A percentile compares a stretch with the other conserved stretches of the same genome.
Evolutionary conservation across 1,139 yeast species (phyloP).

Genomic region (Geotrichum restrictum): DNA sequence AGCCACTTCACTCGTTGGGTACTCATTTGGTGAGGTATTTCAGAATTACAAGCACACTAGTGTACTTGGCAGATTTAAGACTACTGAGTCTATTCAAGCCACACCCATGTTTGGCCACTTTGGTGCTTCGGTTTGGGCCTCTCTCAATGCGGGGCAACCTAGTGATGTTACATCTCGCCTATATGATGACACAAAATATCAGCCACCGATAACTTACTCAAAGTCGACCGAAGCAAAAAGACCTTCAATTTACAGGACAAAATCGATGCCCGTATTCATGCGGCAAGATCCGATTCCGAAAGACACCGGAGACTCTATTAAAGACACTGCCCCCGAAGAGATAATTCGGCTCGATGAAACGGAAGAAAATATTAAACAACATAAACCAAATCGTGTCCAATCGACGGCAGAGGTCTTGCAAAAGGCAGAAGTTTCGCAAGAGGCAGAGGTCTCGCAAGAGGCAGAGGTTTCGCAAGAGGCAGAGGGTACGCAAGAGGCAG

Average conservation of each 20-base stretch:
- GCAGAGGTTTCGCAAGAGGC: too few relatives aligned
- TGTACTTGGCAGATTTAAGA: background rate
- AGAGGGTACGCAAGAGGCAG: too few relatives aligned
- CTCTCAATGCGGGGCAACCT: constrained; percentile 1
- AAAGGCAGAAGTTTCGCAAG: too few relatives aligned
- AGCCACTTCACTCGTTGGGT: constrained; percentile 3
- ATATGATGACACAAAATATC: background rate
- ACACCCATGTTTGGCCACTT: constrained; percentile 10
- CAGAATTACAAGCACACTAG: background rate
- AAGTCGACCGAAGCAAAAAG: too few relatives aligned
- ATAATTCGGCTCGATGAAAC: too few relatives aligned
- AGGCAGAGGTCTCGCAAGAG: too few relatives aligned
- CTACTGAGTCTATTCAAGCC: background rate
- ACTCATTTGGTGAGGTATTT: constrained; percentile 8
- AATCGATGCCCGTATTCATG: background rate
- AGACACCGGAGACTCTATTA: too few relatives aligned
- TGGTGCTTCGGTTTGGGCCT: constrained; percentile 11
- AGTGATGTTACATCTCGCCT: background rate
- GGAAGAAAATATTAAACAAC: too few relatives aligned
- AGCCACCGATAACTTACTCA: background rate
- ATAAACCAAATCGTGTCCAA: too few relatives aligned
- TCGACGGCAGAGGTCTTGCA: too few relatives aligned
- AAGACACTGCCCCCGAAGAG: too few relatives aligned
- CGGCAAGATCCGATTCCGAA: background rate
- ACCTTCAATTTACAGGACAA: background rate